Evolutionary conservation across 2,329 filamentous ascomycete genomes (phyloP), one percentile per base, ranked within the genome.

Genomic region (Epichloe sp.): DNA sequence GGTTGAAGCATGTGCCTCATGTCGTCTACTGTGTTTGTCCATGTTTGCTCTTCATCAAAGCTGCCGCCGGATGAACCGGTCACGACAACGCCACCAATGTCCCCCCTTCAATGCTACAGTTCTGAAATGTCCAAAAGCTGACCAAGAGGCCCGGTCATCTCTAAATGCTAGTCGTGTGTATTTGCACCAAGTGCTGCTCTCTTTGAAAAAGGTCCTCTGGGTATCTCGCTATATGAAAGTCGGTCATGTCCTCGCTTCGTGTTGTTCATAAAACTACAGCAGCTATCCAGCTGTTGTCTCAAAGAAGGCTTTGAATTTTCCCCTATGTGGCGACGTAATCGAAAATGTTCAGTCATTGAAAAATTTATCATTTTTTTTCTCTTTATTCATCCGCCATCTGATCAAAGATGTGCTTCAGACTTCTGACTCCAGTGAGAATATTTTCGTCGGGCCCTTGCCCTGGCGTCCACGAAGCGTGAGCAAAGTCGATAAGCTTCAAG

Each of bases 401-500:
- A 52, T 82, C 76, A 59, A 97, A 82, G 34, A 96, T 83, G 53
- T 74, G 74, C 48, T 78, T 74, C 38, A 91, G 71, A 62, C 77
- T 91, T 62, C 82, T 75, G 55, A 96, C 79, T 0, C 90, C 90
- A 37, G 72, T 71, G 35, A 96, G 72, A 14, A 78, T 71, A 62
- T 97, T 97, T 68, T 95, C 84, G 64, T 98, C 93, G 0, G 86
- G 84, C 0, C 91, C 91, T 60, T 85, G 70, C 1, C 88, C 88
- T 0, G 87, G 85, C 1, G 81, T 85, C 83, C 85, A 97, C 47
- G 74, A 71, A 11, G 93, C 93, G 67, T 98, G 93, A 1, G 93
- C 93, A 74, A 98, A 98, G 66, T 98, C 93, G 59, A 98, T 98
- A 56, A 98, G 75, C 63, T 91, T 93, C 47, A 96, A 75, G 12